Base-by-base conservation (phyloP, 1,139 yeast species). In the Citeromyces hawaiiensis region DNA sequence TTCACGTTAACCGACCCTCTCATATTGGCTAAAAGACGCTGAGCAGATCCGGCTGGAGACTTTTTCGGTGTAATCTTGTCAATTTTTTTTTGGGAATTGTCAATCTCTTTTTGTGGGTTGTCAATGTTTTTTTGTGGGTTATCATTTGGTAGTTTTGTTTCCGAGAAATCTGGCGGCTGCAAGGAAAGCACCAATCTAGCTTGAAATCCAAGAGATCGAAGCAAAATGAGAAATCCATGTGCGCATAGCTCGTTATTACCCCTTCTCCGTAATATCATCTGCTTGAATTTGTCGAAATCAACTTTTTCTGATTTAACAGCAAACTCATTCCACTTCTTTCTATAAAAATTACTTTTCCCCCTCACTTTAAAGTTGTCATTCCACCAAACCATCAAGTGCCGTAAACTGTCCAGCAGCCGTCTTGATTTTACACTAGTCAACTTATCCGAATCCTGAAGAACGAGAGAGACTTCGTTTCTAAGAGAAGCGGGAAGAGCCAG, bases 101-200 rank as follows among this genome's bases (percentile, higher is more conserved):
- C n/a, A n/a, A n/a, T n/a, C n/a, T n/a, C n/a, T n/a, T n/a, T n/a
- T n/a, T n/a, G n/a, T n/a, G n/a, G n/a, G n/a, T n/a, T n/a, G n/a
- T n/a, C n/a, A n/a, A n/a, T 4, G 37, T 43, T 21, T 44, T 42
- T 6, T 45, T 42, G 2, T 57, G 48, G 16, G 54, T 46, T 19
- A 5, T 7, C 21, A 19, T 7, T n/a, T n/a, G n/a, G n/a, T 19
- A 19, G 4, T 19, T 19, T 19, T 45, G 61, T 50, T 44, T 73
- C 61, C 0, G 91, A 77, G 49, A 76, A 81, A 54, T 91, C 96
- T 0, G 96, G 88, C 0, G 96, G 91, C 52, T 93, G 99, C 18
- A 88, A 50, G 0, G 96, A 87, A 49, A 78, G 77, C 0, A 87
- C 76, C 21, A 91, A 59, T 36, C 99, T 63, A 0, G 93, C 78